Conservation (phyloP, 2,329 filamentous ascomycete species). For the Zymoseptoria pseudotritici region DNA sequence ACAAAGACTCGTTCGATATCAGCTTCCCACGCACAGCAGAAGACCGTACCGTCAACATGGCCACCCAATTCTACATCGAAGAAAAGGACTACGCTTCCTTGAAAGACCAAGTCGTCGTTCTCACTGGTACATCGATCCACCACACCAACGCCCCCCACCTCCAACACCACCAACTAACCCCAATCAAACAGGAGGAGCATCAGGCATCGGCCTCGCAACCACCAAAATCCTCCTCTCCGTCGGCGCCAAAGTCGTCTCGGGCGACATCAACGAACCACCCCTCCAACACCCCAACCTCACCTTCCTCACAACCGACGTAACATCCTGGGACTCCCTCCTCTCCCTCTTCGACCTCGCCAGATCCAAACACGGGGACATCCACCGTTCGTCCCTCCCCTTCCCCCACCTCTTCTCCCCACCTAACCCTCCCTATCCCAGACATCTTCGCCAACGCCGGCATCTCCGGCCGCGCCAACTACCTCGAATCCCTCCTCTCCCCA, state of each 20-base stretch:
- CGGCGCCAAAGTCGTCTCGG: constrained; percentile 50
- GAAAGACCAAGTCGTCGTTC: constrained; percentile 18
- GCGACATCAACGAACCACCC: constrained; percentile 44
- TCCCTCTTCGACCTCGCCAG: constrained; percentile 47
- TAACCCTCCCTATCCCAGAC: constrained; percentile 10
- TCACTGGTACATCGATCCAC: constrained; percentile 15
- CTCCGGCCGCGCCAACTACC: constrained; percentile 34
- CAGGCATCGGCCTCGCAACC: constrained; percentile 55
- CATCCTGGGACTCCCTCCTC: constrained; percentile 44
- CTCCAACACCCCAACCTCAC: constrained; percentile 24
- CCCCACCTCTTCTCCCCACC: background rate
- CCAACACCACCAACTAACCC: background rate
- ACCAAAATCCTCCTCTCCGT: constrained; percentile 44
- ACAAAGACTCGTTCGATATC: background rate
- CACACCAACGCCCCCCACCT: background rate
- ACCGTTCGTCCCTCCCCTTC: constrained; percentile 25
- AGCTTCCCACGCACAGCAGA: background rate
- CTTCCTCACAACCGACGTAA: constrained; percentile 44
- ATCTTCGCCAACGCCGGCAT: constrained; percentile 52
- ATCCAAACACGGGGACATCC: constrained; percentile 36
- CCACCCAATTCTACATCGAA: constrained; percentile 19
- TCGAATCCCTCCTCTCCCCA: constrained; percentile 30
- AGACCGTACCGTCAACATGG: constrained; percentile 10
- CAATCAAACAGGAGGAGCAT: constrained; percentile 43
- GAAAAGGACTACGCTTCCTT: constrained; percentile 18